Conservation (phyloP, 169 alveolate species). For the Eimeria sp. region DNA sequence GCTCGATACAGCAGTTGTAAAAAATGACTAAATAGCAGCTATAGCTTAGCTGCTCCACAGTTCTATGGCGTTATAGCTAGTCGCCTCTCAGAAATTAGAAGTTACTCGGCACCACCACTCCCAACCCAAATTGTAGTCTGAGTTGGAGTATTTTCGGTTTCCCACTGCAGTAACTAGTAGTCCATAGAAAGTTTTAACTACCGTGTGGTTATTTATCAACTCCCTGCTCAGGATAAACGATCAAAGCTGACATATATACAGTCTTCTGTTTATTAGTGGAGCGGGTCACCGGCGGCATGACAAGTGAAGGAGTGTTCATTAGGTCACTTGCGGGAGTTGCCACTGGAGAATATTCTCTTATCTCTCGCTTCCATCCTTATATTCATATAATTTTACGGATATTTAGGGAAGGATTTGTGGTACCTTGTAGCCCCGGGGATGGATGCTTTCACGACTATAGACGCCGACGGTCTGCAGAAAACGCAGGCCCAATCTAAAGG, state of each 20-base stretch:
- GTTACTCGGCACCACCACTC: neutral
- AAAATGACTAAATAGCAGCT: too few species aligned
- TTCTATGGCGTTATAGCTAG: neutral
- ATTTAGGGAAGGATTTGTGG: neutral
- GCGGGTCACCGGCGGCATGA: neutral
- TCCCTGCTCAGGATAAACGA: neutral
- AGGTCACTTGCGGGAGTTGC: neutral
- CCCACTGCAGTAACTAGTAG: neutral
- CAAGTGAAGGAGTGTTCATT: neutral
- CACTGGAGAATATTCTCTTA: neutral
- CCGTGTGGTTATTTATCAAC: neutral
- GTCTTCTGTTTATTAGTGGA: neutral
- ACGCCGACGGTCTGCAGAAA: neutral
- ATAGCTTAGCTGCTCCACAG: neutral
- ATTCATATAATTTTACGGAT: neutral
- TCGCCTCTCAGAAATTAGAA: neutral
- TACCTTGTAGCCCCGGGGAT: neutral
- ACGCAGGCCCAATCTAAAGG: neutral
- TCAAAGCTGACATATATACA: neutral
- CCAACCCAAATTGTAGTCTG: neutral
- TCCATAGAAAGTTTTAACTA: neutral
- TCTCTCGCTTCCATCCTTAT: neutral
- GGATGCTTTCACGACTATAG: neutral
- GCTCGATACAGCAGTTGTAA: neutral
- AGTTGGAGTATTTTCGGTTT: neutral